Evolutionary conservation across 495 filamentous ascomycete species (phyloP), one percentile per base, ranked within the genome.

Genomic region (Xylaria grammica): DNA sequence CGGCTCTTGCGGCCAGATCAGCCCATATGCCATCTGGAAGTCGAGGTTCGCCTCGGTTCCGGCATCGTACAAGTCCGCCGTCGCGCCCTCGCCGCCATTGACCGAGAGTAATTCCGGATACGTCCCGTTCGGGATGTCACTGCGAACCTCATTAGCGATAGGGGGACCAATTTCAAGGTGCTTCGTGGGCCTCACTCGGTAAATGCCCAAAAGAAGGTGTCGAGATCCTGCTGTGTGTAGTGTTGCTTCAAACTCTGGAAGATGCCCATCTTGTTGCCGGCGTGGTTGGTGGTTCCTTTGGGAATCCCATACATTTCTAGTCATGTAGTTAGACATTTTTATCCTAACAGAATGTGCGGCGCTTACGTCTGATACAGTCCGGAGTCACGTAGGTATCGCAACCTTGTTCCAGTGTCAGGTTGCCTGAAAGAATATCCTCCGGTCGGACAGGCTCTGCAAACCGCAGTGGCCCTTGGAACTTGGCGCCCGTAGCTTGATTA

Each of bases 141-240:
- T 65, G 51, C 1, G 10, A 3, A 65, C 34, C 40, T 40, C 27
- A 19, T 38, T 27, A 51, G n/a, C n/a, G 0, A 3, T 19, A n/a
- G n/a, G n/a, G n/a, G n/a, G 5, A 9, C 20, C 4, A 42, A 13
- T 29, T 54, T 10, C 6, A 20, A 48, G 19, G 3, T 22, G 3
- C 17, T 13, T 56, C 5, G n/a, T 13, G 9, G 0, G 4, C 24
- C 63, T 53, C 52, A 75, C 73, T 62, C 58, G 1, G 73, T 69
- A 30, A 82, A 85, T 30, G 80, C 81, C 17, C 66, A 69, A 74
- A 88, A 90, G 74, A 86, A 90, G 5, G 78, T 66, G 62, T 89
- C 74, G 3, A 90, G 74, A 63, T 90, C 87, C 4, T 78, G 72
- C 61, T 88, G 85, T 17, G 76, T 69, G 38, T 77, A 81, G 20